Base-by-base conservation (phyloP, 176 grass and related monocot genomes). In the Luzula sylvatica region DNA sequence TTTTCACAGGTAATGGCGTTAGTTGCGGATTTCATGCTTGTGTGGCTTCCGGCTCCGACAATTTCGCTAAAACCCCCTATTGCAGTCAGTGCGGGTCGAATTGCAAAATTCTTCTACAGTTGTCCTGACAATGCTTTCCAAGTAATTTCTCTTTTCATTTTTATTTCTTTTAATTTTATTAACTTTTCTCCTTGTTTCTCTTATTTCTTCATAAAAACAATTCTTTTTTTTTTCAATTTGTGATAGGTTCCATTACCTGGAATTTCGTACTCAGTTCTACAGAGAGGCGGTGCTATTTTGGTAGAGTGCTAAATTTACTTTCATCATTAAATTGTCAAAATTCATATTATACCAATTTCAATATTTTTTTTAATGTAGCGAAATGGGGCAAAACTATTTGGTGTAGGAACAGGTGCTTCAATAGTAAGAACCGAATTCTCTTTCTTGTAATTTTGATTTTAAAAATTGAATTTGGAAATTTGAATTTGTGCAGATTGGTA, bases 91-190 rank as follows among this genome's bases (percentile, higher is more conserved):
- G 81, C 85, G 46, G 81, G 81, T n/a, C 52, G 50, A 29, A 86
- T 96, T 56, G 40, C 85, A 20, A 86, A 60, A 7, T 89, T 96
- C 63, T 82, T 96, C 55, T 64, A 79, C 30, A 80, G 55, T 32
- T 96, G 92, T 50, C 92, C 92, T 28, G 85, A 89, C 42, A 96
- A 96, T 74, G 74, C 92, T 72, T 96, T 96, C 46, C 92, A 96
- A 24, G 92, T 89, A 47, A 53, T 19, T 9, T 35, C 57, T 40
- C 19, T 7, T 61, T 65, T 67, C 24, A 12, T 3, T 6, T 72
- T 16, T 48, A 29, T 16, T 45, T 43, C 18, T 45, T 52, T 72
- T 35, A 2, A 30, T 5, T 44, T 43, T 11, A 11, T 50, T 9
- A n/a, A 21, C 7, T 27, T 22, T 11, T 73, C 2, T 17, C 7